Base-by-base conservation (phyloP, 2,329 filamentous ascomycete species). In the Trichoderma gracile region DNA sequence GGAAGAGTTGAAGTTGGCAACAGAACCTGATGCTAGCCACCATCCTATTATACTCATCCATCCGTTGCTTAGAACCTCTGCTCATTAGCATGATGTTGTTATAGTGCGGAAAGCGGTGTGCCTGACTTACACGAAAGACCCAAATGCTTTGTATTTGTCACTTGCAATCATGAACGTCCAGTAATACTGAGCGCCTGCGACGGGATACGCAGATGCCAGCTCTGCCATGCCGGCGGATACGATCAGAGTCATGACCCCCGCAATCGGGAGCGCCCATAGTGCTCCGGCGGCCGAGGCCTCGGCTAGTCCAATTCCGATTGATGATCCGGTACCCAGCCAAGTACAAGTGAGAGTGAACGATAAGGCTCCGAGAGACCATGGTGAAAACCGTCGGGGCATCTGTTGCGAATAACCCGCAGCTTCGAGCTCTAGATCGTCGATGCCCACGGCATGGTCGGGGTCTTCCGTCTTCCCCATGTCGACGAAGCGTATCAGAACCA, bases 341-440 rank as follows among this genome's bases (percentile, higher is more conserved):
- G 73, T 74, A 14, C 72, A 73, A 3, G 71, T 75, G 33, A 75
- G 12, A 0, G 73, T 73, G 45, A 73, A 75, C 0, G 73, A 73
- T 1, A 75, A 47, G 7, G 73, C 71, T 0, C 69, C 67, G 0
- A 75, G 27, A 5, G 71, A 71, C 62, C 68, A 70, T 0, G 70
- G 57, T 2, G 73, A 73, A 63, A 75, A 75, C 10, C 70, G 72
- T 0, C 73, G 69, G 12, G 73, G 73, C 73, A 75, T 75, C n/a
- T 68, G 67, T 30, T 70, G 71, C 6, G 54, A 53, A 38, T 75
- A 75, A 3, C 73, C 73, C 4, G 71, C 70, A 0, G 73, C 73
- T 57, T 75, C 72, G 1, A 75, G 69, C 63, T 75, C 73, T 5
- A 73, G 67, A 8, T 71, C 69, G 58, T 75, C 73, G 23, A 53